Conservation (phyloP, 2,329 filamentous ascomycete genomes). For the Blastomyces emzantsi region DNA sequence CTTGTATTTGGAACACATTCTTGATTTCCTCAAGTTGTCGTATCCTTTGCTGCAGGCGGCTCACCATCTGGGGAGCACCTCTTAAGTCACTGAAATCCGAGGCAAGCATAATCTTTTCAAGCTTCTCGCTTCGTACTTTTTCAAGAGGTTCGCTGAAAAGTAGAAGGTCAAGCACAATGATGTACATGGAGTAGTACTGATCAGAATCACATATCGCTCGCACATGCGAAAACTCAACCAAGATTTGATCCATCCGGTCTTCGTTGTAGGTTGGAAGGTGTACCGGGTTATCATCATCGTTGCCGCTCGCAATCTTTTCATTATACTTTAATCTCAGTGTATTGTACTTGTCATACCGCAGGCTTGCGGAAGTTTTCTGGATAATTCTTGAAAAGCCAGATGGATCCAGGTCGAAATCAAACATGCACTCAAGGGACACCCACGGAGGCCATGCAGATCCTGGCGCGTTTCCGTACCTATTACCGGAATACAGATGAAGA, state of each 20-base stretch:
- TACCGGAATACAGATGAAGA: constrained; percentile 88
- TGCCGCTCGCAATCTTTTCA: constrained; percentile 66
- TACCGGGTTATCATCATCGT: constrained; percentile 36
- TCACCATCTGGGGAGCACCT: constrained; percentile 87
- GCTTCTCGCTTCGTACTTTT: constrained; percentile 87
- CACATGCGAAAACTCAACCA: constrained; percentile 91
- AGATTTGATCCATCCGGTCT: constrained; percentile 86
- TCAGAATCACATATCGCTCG: constrained; percentile 93
- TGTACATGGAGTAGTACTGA: constrained; percentile 96
- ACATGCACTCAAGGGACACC: constrained; percentile 98
- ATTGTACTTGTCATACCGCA: constrained; percentile 98
- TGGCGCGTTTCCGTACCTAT: constrained; percentile 75
- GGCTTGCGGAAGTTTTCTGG: constrained; percentile 87
- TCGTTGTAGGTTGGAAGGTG: constrained; percentile 46
- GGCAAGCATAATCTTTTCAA: constrained; percentile 98
- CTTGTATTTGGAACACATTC: constrained; percentile 86
- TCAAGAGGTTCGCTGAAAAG: constrained; percentile 95
- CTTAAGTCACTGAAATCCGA: constrained; percentile 97
- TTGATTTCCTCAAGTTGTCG: constrained; percentile 94
- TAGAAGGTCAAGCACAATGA: constrained; percentile 91
- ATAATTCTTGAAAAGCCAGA: constrained; percentile 98
- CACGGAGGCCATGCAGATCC: constrained; percentile 94
- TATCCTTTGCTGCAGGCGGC: constrained; percentile 82
- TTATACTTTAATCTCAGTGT: constrained; percentile 94
- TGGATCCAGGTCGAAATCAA: constrained; percentile 85